Evolutionary conservation across 768 basidiomycete genomes (phyloP), one percentile per base, ranked within the genome.

Genomic region (Exsudoporus frostii): DNA sequence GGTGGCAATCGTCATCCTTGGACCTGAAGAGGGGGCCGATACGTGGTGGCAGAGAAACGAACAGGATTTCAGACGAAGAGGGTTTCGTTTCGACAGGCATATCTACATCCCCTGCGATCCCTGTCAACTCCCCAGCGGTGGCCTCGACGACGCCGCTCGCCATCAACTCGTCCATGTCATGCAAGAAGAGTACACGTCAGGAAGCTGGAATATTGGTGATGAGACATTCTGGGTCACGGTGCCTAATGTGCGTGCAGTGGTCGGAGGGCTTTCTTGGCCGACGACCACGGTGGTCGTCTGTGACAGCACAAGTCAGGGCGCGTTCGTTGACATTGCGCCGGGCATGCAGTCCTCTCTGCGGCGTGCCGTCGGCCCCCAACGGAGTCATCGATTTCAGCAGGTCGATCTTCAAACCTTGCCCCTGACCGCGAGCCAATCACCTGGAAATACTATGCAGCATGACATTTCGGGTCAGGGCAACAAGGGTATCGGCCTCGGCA

Each of bases 11-110:
- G 63, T 63, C 19, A 46, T 73, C 19, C 66, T 69, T 7, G 71
- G 73, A 24, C 65, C 73, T 49, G 58, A 69, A 38, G 65, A 70
- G 22, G 60, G 48, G 22, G 45, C 50, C 10, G 10, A 54, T 20
- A 41, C 45, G 1, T 67, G 48, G 72, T 74, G 71, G 72, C 50
- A 53, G 37, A 49, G 58, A 39, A 74, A 74, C 29, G 58, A 59
- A 34, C 30, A n/a, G 11, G 47, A 48, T 9, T 48, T 58, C 33
- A 36, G 54, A 58, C 37, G 30, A 63, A 51, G 14, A 40, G 49
- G 51, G 11, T 54, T 74, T 54, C 20, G 33, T 19, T 70, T 73
- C 50, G 50, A 50, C 34, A 59, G 53, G 11, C 67, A 73, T 46
- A 58, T 67, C 11, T 74, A 56, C 43, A 29, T 61, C 19, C 49